Percentiles rank a stretch among this genome's conserved stretches.
phyloP scores from a whole-genome alignment of 1,139 yeast genomes.

The Dujonia santamariae region DNA sequence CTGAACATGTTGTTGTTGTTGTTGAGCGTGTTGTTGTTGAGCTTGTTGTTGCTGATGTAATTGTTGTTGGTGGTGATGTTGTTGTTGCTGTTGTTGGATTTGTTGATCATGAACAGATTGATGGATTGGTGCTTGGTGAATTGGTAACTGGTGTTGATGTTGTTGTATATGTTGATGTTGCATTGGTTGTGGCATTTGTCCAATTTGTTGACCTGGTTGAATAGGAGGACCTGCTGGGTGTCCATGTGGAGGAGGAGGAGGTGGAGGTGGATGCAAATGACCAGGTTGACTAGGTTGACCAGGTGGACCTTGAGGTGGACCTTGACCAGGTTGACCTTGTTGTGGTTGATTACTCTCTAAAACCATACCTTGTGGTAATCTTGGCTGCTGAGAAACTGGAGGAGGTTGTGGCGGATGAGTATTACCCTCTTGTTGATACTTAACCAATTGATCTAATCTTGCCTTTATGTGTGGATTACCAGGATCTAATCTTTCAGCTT shows the following conservation, averaged over 20 bases:
- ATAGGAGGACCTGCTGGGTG: slow-evolving; percentile 7
- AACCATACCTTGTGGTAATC: slow-evolving; percentile 59
- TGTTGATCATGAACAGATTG: slow-evolving; percentile 6
- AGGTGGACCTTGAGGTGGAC: slow-evolving; percentile 15
- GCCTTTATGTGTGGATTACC: slow-evolving; percentile 92
- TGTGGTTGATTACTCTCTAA: slow-evolving; percentile 45
- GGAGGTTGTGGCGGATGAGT: slow-evolving; percentile 67
- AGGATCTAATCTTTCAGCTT: slow-evolving; percentile 94
- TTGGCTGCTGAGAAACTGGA: slow-evolving; percentile 58
- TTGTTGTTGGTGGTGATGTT: slow-evolving; percentile 9
- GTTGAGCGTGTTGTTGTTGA: slow-evolving; percentile 9
- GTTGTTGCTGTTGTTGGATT: slow-evolving; percentile 4
- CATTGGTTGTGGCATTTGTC: slow-evolving; percentile 15
- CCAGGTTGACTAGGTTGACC: slow-evolving; percentile 10
- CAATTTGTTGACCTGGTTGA: slow-evolving; percentile 8
- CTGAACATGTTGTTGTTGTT: slow-evolving; percentile 9
- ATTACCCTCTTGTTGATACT: slow-evolving; percentile 73
- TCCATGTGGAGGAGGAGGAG: slow-evolving; percentile 16
- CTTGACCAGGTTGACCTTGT: slow-evolving; percentile 17
- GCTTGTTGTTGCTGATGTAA: slow-evolving; percentile 6
- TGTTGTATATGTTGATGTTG: slow-evolving; percentile 16
- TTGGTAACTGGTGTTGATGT: slow-evolving; percentile 12
- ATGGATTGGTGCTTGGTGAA: slow-evolving; percentile 9
- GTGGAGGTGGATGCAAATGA: slow-evolving; percentile 14
- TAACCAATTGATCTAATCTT: slow-evolving; percentile 79